Evolutionary conservation across 129 eudicot species (phyloP).

Genomic region (Lactuca sativa): DNA sequence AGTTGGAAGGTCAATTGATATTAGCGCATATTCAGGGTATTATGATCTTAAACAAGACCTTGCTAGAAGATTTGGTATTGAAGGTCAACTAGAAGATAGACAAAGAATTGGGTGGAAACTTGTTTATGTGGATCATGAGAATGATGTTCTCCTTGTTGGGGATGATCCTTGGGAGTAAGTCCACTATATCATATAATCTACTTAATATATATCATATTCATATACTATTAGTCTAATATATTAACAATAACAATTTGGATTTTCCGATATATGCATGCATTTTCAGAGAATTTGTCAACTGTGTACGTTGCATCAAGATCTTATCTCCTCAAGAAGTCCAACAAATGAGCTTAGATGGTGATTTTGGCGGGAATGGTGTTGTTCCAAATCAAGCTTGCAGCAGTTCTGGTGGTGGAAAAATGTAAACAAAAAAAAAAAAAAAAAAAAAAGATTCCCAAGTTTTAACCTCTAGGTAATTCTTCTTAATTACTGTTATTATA

Average conservation of each 20-base stretch:
- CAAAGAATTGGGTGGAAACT: constrained; percentile 91
- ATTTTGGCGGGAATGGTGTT: constrained; percentile 66
- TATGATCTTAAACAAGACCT: constrained; percentile 87
- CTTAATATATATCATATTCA: neutral
- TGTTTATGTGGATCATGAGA: constrained; percentile 92
- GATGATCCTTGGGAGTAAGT: constrained; percentile 99
- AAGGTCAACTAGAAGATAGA: constrained; percentile 85
- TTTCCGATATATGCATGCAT: neutral
- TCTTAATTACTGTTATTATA: constrained; percentile 12
- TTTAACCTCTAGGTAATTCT: constrained; percentile 23
- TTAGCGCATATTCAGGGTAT: constrained; percentile 80
- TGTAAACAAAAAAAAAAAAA: constrained; percentile 28
- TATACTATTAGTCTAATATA: neutral
- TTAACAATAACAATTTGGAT: neutral
- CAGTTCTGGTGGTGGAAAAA: constrained; percentile 84
- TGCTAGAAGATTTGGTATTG: constrained; percentile 93
- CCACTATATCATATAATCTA: neutral
- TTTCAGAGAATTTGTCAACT: constrained; percentile 82
- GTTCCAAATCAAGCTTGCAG: constrained; percentile 86
- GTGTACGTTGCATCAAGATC: constrained; percentile 85
- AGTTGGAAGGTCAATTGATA: constrained; percentile 95
- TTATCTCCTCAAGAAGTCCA: constrained; percentile 96
- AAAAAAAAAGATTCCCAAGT: neutral
- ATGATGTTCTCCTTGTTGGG: constrained; percentile 87
- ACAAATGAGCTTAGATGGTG: constrained; percentile 95